phyloP scores from a whole-genome alignment of 2,329 filamentous ascomycete species.

The Cryoendolithus antarcticus region DNA sequence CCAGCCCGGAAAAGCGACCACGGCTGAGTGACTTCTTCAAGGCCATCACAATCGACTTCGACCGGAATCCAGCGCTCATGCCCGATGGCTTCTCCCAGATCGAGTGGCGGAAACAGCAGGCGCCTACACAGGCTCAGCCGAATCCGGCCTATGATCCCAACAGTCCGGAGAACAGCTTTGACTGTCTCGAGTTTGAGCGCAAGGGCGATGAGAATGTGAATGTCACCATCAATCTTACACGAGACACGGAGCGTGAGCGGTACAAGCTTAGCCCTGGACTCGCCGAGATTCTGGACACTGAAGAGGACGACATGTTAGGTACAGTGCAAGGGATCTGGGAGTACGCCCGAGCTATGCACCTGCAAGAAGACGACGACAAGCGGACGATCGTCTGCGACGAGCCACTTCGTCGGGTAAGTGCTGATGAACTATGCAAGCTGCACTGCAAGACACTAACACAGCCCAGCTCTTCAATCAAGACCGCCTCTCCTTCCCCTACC shows the following conservation, averaged over 20 bases:
- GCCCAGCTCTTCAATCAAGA: constrained; percentile 57
- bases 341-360: constrained; percentile 71
- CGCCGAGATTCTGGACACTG: constrained; percentile 72
- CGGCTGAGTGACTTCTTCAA: constrained; percentile 71
- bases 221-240: constrained; percentile 72
- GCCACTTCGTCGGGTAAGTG: constrained; percentile 57
- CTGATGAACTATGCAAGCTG: background rate
- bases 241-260: constrained; percentile 76
- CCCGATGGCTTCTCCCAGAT: constrained; percentile 50
- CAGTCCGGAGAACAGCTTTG: constrained; percentile 64
- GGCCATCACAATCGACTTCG: constrained; percentile 54
- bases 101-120: constrained; percentile 75
- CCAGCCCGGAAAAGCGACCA: constrained; percentile 28
- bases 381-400: constrained; percentile 85
- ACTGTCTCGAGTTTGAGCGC: constrained; percentile 81
- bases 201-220: constrained; percentile 88
- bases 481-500: constrained; percentile 70
- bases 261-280: constrained; percentile 68
- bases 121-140: constrained; percentile 33
- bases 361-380: constrained; percentile 93
- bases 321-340: constrained; percentile 90
- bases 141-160: constrained; percentile 32
- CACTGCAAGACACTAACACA: constrained; percentile 3
- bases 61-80: constrained; percentile 51
- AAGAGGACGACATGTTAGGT: constrained; percentile 76